phyloP scores from a whole-genome alignment of 352 stramenopile genomes.

The Albugo candida region DNA sequence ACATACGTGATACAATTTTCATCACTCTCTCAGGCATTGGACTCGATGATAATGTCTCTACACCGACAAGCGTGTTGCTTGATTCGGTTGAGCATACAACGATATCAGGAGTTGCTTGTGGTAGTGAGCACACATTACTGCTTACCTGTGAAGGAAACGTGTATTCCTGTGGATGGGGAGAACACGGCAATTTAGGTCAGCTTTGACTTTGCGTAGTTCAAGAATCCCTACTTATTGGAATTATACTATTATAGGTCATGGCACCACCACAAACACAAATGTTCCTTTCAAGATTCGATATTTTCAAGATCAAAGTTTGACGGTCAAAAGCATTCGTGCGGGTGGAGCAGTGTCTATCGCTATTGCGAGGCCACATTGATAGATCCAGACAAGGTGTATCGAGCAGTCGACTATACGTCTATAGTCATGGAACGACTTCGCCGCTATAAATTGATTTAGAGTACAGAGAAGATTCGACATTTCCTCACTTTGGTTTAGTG shows the following conservation, averaged over 20 bases:
- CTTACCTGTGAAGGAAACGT: conserved; percentile 26
- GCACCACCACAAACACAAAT: conserved; percentile 19
- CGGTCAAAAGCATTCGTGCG: conserved; percentile 18
- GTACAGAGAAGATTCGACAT: no score
- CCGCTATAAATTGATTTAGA: no score
- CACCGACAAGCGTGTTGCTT: conserved; percentile 6
- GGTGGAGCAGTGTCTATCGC: conserved; percentile 52
- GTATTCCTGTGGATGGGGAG: conserved; percentile 63
- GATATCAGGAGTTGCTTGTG: conserved; percentile 32
- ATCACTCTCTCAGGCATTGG: conserved; percentile 4
- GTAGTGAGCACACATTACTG: conserved; percentile 53
- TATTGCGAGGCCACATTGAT: conserved; percentile 4
- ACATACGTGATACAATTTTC: conserved; percentile 1
- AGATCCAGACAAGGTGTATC: no score
- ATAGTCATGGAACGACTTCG: no score
- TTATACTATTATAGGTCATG: conserved; percentile 21
- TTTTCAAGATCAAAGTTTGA: conserved; percentile 14
- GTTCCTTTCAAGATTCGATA: conserved; percentile 24
- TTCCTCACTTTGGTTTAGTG: no score
- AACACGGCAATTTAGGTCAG: conserved; percentile 69
- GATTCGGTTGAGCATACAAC: conserved; percentile 4
- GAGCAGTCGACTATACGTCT: no score
- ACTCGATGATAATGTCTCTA: conserved; percentile 1
- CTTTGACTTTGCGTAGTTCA: not conserved
- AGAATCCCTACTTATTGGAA: not conserved